Base-by-base conservation (phyloP, 306 rosid genomes). In the Cyamopsis tetragonoloba region DNA sequence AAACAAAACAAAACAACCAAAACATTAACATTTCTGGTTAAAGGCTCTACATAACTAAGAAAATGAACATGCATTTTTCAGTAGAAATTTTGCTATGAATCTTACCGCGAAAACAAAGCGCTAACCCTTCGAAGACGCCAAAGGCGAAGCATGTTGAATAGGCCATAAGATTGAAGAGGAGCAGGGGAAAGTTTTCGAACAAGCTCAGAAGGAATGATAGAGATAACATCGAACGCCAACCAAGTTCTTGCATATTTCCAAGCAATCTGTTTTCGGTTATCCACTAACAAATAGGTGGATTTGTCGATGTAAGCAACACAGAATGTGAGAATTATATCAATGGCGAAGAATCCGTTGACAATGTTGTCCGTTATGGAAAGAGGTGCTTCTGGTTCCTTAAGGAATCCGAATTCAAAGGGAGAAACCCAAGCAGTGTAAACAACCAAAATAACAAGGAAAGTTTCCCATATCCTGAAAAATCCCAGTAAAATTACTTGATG, bases 61-160 rank as follows among this genome's bases (percentile, higher is more conserved):
- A 22, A n/a, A 35, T 9, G 54, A 62, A 46, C 18, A 37, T 15
- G 6, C 10, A 39, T 15, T 41, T 15, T 41, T 28, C 0, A 31
- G 0, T 12, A 18, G 9, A 19, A 48, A 27, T n/a, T n/a, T n/a
- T n/a, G 4, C 22, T 32, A 34, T 64, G 14, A 31, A 77, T 77
- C 20, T 19, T 76, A 90, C 99, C 92, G 66, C 53, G 91, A 84
- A 77, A 95, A 95, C 46, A 95, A 41, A 34, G 96, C 85, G 47
- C 97, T 86, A 17, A 95, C 96, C 82, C 99, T 86, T 62, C 99
- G 78, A 9, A 95, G 92, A 75, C 97, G 99, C 99, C 99, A 95
- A 7, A 95, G 92, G 6, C 99, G 86, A 42, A 90, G 95, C 97
- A 95, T 90, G 72, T 90, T 90, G 85, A 86, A 86, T 22, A 85